Evolutionary conservation across 192 early-diverging fungal genomes (phyloP).

Genomic region (Lobosporangium transversale): DNA sequence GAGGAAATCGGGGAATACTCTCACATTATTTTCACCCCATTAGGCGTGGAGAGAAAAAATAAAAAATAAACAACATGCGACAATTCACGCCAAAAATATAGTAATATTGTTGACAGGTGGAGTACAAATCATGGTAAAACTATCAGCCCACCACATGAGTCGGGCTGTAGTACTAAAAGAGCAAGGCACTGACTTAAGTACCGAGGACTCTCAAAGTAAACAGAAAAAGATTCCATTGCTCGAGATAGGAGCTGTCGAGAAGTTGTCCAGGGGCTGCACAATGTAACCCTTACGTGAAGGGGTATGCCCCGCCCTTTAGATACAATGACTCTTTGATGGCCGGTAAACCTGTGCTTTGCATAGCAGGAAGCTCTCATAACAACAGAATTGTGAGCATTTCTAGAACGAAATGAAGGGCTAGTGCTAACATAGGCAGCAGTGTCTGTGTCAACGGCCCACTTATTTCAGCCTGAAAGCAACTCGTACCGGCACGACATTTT

Average conservation of each 20-base stretch:
- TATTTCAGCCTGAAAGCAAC: conserved; percentile 99
- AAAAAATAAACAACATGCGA: no score
- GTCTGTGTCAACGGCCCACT: conserved; percentile 98
- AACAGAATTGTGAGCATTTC: conserved; percentile 91
- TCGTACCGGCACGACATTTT: conserved; percentile 99
- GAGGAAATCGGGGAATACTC: no score
- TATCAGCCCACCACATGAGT: no score
- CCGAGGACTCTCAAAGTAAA: conserved; percentile 61
- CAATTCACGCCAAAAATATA: no score
- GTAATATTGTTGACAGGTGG: no score
- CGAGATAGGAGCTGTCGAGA: conserved; percentile 96
- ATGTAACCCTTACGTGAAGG: no score
- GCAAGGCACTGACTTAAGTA: no score
- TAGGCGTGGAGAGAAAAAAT: no score
- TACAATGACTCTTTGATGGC: conserved; percentile 98
- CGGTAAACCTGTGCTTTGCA: conserved; percentile 95
- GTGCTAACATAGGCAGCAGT: conserved; percentile 97
- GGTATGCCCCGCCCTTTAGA: conserved; percentile 99
- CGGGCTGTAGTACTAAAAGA: no score
- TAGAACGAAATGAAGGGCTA: conserved; percentile 97
- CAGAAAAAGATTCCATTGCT: conserved; percentile 89
- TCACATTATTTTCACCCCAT: no score
- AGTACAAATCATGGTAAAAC: no score
- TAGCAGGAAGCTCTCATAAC: conserved; percentile 83
- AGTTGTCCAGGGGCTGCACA: no score